Percentiles rank a stretch among this genome's conserved stretches.
Conservation (phyloP, 345 rosid species). For the Lumnitzera littorea region DNA sequence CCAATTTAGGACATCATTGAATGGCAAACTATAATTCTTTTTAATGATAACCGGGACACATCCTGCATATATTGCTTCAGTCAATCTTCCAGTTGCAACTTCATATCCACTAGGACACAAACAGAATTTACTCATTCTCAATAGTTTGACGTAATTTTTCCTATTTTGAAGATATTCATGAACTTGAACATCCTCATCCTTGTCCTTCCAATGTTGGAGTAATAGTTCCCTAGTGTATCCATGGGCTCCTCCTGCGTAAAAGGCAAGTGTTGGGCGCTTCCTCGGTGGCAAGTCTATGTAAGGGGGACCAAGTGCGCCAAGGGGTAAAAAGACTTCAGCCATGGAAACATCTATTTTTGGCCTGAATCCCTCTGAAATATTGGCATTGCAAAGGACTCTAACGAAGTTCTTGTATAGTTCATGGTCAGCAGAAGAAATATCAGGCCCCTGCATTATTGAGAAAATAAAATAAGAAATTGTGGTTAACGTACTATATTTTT, state of each 20-base stretch:
- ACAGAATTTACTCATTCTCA: conserved; percentile 52
- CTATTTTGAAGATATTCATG: conserved; percentile 25
- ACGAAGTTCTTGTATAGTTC: conserved; percentile 44
- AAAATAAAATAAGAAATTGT: background rate
- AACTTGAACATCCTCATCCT: conserved; percentile 45
- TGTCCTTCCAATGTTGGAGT: conserved; percentile 55
- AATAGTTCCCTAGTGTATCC: conserved; percentile 42
- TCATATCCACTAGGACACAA: conserved; percentile 60
- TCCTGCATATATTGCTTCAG: conserved; percentile 32
- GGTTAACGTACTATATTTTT: background rate
- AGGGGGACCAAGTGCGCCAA: conserved; percentile 13
- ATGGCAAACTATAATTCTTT: conserved; percentile 34
- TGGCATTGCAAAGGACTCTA: conserved; percentile 78
- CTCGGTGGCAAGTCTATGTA: conserved; percentile 10
- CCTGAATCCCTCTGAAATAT: conserved; percentile 55
- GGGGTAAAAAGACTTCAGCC: conserved; percentile 36
- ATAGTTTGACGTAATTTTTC: conserved; percentile 25
- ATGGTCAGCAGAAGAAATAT: conserved; percentile 37
- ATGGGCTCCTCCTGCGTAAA: conserved; percentile 64
- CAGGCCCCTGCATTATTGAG: conserved; percentile 41
- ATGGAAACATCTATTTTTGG: conserved; percentile 59
- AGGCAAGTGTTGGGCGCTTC: conserved; percentile 44
- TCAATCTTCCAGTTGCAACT: conserved; percentile 54
- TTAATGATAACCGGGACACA: conserved; percentile 47
- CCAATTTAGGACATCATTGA: conserved; percentile 50